Base-by-base conservation (phyloP, 2,329 filamentous ascomycete genomes). In the Fusarium armeniacum region DNA sequence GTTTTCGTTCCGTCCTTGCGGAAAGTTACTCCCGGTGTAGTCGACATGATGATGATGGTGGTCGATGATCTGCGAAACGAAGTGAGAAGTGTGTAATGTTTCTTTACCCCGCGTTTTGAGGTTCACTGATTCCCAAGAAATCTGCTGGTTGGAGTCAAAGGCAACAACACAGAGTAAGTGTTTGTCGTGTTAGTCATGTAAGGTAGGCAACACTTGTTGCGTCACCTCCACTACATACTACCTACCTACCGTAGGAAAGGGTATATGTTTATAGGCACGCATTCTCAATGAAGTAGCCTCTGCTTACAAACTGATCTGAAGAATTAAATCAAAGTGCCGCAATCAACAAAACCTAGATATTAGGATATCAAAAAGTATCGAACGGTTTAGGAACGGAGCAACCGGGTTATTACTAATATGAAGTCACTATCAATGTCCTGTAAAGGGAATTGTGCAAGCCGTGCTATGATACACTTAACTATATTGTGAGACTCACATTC, bases 1-100 rank as follows among this genome's bases (percentile, higher is more conserved):
- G 65, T 70, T 69, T 82, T 82, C 36, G 74, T 75, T 26, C 69
- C 69, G 38, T 68, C 53, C 53, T 58, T 59, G 36, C 56, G 41
- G 33, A 49, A 63, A 44, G 69, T 62, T 36, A 71, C 58, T 55
- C 58, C 63, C 15, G 67, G 58, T 10, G 67, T 68, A 16, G 58
- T 54, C 32, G 63, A 61, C 67, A 70, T 70, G 46, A 41, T 61
- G 67, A 28, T 43, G 56, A 70, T 70, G 41, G 30, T 57, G 67
- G 20, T 35, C 51, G 49, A 12, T 15, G 33, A 20, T 57, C 33
- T 49, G n/a, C 22, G 20, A 24, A 18, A 10, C 24, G 22, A 40
- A 45, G 41, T 32, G 44, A 33, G 30, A 36, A 22, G 6, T 22
- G 44, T 45, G 28, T 16, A 28, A 24, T 41, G 38, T 28, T 49